Evolutionary conservation across 345 rosid species (phyloP).

Genomic region (Linum lewisii): DNA sequence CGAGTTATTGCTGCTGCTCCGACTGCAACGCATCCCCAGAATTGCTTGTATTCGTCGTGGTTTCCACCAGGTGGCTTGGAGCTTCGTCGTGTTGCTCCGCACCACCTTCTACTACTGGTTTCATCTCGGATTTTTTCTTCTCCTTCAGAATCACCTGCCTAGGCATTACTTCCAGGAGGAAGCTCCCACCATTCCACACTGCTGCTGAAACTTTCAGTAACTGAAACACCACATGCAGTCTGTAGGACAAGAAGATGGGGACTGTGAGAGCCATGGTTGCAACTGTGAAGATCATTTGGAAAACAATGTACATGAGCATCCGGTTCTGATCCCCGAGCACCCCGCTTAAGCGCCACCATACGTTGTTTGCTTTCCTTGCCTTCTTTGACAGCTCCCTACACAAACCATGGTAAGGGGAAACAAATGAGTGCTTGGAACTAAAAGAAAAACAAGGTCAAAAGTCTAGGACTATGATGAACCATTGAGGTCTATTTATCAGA

Average conservation of each 20-base stretch:
- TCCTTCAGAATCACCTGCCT: conserved; percentile 79
- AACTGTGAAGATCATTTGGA: conserved; percentile 73
- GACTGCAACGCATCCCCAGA: conserved; percentile 8
- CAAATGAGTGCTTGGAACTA: neutral
- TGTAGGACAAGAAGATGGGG: conserved; percentile 76
- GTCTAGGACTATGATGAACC: neutral
- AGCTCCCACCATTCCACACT: conserved; percentile 90
- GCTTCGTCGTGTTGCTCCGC: conserved; percentile 17
- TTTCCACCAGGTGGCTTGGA: neutral
- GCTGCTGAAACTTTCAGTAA: conserved; percentile 81
- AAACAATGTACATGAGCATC: conserved; percentile 59
- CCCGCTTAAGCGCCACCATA: conserved; percentile 83
- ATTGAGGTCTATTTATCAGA: neutral
- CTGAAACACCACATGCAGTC: conserved; percentile 62
- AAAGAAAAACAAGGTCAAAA: neutral
- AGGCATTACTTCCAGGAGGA: conserved; percentile 82
- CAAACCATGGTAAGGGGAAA: neutral
- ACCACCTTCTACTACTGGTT: neutral
- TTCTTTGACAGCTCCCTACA: conserved; percentile 76
- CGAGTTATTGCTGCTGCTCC: neutral
- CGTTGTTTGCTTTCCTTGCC: conserved; percentile 76
- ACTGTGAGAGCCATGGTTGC: conserved; percentile 93
- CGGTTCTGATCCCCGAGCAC: conserved; percentile 83
- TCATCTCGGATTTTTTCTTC: conserved; percentile 45
- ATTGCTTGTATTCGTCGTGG: neutral